Conservation (phyloP, 345 rosid species). For the Salix arbutifolia region DNA sequence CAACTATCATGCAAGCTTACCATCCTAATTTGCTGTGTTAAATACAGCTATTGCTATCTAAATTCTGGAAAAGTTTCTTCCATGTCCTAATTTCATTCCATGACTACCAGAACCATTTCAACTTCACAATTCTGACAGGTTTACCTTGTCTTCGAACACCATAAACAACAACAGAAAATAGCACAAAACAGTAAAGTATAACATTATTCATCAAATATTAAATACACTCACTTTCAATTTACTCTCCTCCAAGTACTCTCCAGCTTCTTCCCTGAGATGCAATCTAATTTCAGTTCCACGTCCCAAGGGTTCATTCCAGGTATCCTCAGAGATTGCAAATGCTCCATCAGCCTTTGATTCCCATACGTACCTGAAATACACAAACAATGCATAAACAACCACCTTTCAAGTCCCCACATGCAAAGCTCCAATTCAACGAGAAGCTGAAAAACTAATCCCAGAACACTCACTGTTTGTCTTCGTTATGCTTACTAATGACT, state of each 20-base stretch:
- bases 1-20: too few relatives aligned
- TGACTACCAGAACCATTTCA: not conserved
- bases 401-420: not conserved
- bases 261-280: constrained; percentile 96
- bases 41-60: too few relatives aligned
- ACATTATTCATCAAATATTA: too few relatives aligned
- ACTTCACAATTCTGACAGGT: not conserved
- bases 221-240: constrained; percentile 66
- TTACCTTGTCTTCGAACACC: not conserved
- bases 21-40: too few relatives aligned
- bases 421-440: not conserved
- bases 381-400: not conserved
- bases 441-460: not conserved
- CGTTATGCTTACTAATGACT: constrained; percentile 94
- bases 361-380: constrained; percentile 71
- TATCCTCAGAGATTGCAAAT: constrained; percentile 93
- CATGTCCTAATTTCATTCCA: not conserved
- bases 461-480: constrained; percentile 74
- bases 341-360: constrained; percentile 99
- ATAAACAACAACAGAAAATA: not conserved
- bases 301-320: constrained; percentile 94
- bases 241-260: constrained; percentile 86
- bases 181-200: not conserved
- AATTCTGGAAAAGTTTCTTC: not conserved
- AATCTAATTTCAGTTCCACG: constrained; percentile 97